Percentiles rank a stretch among this genome's conserved stretches.
Conservation (phyloP, 306 rosid species). For the Sicyos baderoa region DNA sequence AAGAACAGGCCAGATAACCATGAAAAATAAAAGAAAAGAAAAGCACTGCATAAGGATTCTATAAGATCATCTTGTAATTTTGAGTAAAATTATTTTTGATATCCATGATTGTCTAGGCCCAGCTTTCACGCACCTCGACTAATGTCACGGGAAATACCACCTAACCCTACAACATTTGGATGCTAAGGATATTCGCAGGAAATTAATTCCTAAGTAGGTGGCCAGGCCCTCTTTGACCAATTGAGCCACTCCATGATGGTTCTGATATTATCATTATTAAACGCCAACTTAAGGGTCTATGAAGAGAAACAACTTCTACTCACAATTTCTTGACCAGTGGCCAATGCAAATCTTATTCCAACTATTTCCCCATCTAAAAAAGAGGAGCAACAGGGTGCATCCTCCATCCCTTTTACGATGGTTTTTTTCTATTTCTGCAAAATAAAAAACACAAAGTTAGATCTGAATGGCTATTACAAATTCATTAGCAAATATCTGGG, state of each 20-base stretch:
- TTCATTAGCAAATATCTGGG: neutral
- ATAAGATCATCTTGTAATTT: no score
- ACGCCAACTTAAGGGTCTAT: neutral
- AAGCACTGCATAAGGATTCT: neutral
- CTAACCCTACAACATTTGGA: no score
- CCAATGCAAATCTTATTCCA: conserved; percentile 17
- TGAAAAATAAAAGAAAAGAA: neutral
- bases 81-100: no score
- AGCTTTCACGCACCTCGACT: no score
- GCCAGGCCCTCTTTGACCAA: no score
- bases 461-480: neutral
- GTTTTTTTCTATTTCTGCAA: conserved; percentile 6
- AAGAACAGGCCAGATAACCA: neutral
- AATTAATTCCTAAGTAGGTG: no score
- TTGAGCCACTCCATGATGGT: no score
- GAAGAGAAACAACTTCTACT: neutral
- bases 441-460: neutral
- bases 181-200: no score
- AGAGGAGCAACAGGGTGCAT: conserved; percentile 15
- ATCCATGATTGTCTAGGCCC: no score
- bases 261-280: neutral
- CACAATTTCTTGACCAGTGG: conserved; percentile 16
- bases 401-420: conserved; percentile 11
- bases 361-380: conserved; percentile 16
- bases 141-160: no score